Base-by-base conservation (phyloP, 345 rosid species). In the Salix suchowensis region DNA sequence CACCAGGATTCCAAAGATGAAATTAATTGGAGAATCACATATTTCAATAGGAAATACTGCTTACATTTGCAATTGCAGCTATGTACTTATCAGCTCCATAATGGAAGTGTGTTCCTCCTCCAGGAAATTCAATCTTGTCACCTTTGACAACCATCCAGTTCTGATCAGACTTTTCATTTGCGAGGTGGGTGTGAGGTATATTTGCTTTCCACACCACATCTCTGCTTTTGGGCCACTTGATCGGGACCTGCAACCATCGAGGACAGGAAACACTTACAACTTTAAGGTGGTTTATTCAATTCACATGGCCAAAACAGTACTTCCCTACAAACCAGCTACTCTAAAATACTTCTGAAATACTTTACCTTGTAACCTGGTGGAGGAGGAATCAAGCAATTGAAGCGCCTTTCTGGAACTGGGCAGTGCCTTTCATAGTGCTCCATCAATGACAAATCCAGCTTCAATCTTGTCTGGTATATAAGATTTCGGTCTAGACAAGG, bases 111-210 rank as follows among this genome's bases (percentile, higher is more conserved):
- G 99, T 96, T 65, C 99, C 99, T 69, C 99, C 99, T 32, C 99
- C 99, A 0, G 99, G 98, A 72, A 96, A 96, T 6, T 68, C 74
- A n/a, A 96, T 96, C 86, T 89, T 96, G 42, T 96, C 97, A 67
- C 98, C 99, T 91, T 92, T 91, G 2, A 90, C 98, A 88, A 91
- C 94, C 99, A 96, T 96, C 99, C 99, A 96, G 79, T 96, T 96
- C 90, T 96, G 99, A 79, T 94, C 98, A 86, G 99, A 96, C 83
- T 96, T 96, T 77, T 96, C 98, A 72, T 87, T 89, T 66, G 99
- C 99, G 82, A 96, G 97, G 86, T 94, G 99, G 70, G 97, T 96
- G 80, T 96, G 99, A 79, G 99, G 99, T 81, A 96, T 96, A 85
- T 96, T 96, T 4, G 86, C 99, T 85, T 96, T 89, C 99, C 99